These are phyloP conservation scores for Babesia bigemina DNA, from an alignment of 169 alveolate species.

Conservation along the genomic window DNA sequence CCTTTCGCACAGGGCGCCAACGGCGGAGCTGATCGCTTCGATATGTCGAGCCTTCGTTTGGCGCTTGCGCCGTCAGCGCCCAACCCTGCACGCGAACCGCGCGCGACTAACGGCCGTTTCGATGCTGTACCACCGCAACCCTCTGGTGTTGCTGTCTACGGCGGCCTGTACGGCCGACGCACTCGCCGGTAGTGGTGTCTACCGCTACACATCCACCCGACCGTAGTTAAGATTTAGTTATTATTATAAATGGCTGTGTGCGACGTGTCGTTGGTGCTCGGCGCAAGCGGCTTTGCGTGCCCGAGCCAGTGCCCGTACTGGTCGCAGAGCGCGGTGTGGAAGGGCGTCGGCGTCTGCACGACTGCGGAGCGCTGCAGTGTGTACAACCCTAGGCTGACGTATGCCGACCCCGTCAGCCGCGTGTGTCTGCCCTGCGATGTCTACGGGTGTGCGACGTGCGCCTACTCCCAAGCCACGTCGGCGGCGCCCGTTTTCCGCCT, in stretches of 20 bases:
- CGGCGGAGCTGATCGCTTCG: slow-evolving; percentile 6
- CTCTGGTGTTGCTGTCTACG: slow-evolving; percentile 13
- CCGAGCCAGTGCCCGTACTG: slow-evolving; percentile 73
- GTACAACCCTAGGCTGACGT: slow-evolving; percentile 68
- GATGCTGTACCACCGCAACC: background rate
- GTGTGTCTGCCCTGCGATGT: slow-evolving; percentile 73
- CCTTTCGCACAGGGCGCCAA: slow-evolving; percentile 7
- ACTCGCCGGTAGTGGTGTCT: slow-evolving; percentile 21
- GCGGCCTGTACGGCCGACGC: slow-evolving; percentile 42
- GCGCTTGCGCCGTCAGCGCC: background rate
- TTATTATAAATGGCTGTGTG: slow-evolving; percentile 43
- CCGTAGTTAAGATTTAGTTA: background rate
- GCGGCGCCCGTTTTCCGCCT: background rate
- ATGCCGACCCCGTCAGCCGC: slow-evolving; percentile 56
- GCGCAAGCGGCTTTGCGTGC: slow-evolving; percentile 50
- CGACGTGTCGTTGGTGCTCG: slow-evolving; percentile 65
- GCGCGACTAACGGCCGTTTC: background rate
- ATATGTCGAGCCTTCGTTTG: slow-evolving; percentile 26
- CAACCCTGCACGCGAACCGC: background rate
- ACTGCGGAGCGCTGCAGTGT: slow-evolving; percentile 53
- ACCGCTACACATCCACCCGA: background rate
- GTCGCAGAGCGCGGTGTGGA: slow-evolving; percentile 75
- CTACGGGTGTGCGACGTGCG: slow-evolving; percentile 70
- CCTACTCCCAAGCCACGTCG: slow-evolving; percentile 16
- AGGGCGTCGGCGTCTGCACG: slow-evolving; percentile 74